Conservation (phyloP, 768 basidiomycete genomes). For the Boletus barrowsii region DNA sequence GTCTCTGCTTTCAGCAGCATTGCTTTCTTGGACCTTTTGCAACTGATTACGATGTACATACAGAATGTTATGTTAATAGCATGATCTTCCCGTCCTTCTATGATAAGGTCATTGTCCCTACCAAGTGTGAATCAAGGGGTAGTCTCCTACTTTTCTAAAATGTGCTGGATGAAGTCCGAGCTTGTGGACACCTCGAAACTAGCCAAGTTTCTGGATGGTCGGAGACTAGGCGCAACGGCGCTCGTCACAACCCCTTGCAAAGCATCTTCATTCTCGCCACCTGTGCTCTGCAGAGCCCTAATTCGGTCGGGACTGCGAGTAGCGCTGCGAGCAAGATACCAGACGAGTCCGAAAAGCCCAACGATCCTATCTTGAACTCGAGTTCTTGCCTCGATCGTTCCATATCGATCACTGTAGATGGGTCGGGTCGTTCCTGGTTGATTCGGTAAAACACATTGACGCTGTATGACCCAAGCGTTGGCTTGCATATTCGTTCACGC, state of each 20-base stretch:
- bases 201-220: background rate
- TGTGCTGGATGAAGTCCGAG: no score
- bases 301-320: constrained; percentile 49
- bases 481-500: background rate
- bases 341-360: constrained; percentile 80
- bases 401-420: constrained; percentile 42
- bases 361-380: constrained; percentile 88
- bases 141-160: no score
- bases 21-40: background rate
- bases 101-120: background rate
- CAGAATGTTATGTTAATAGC: background rate
- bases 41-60: background rate
- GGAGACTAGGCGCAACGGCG: background rate
- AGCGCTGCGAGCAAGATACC: constrained; percentile 54
- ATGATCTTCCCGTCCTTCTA: background rate
- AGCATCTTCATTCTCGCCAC: constrained; percentile 64
- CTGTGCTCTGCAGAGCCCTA: constrained; percentile 74
- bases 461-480: constrained; percentile 33
- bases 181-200: background rate
- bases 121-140: background rate
- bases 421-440: constrained; percentile 65
- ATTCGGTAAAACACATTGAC: constrained; percentile 86
- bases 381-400: constrained; percentile 71
- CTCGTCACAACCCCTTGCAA: constrained; percentile 56
- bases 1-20: background rate